Evolutionary conservation across 2,329 filamentous ascomycete species (phyloP).

Genomic region (Paraconiothyrium brasiliense): DNA sequence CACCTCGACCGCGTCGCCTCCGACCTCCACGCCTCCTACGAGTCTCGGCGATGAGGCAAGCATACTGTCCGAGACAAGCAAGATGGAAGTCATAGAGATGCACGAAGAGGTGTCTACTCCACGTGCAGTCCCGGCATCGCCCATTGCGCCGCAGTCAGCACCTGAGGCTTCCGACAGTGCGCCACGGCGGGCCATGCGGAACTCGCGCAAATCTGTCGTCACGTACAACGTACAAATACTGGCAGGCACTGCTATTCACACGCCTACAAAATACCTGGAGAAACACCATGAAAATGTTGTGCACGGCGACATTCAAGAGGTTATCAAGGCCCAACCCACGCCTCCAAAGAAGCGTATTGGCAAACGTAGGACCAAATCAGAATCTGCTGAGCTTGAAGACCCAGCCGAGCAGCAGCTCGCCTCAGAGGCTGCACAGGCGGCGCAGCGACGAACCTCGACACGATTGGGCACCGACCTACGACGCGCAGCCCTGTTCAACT

Average conservation of each 20-base stretch:
- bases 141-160: slow-evolving; percentile 24
- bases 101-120: slow-evolving; percentile 29
- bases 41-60: slow-evolving; percentile 71
- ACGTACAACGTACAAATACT: slow-evolving; percentile 74
- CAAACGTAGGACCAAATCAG: slow-evolving; percentile 22
- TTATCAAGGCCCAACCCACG: slow-evolving; percentile 23
- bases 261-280: slow-evolving; percentile 56
- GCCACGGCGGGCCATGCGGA: slow-evolving; percentile 52
- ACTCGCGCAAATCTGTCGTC: slow-evolving; percentile 65
- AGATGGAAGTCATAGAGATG: slow-evolving; percentile 40
- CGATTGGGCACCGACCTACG: slow-evolving; percentile 43
- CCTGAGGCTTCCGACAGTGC: slow-evolving; percentile 33
- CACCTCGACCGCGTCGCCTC: slow-evolving; percentile 62
- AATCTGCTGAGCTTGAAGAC: slow-evolving; percentile 29
- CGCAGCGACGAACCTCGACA: slow-evolving; percentile 43
- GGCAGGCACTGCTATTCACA: slow-evolving; percentile 69
- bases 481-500: slow-evolving; percentile 44
- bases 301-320: slow-evolving; percentile 37
- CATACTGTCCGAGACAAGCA: slow-evolving; percentile 55
- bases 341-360: slow-evolving; percentile 32
- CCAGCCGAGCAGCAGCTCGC: slow-evolving; percentile 44
- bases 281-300: slow-evolving; percentile 50
- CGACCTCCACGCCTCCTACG: slow-evolving; percentile 72
- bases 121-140: slow-evolving; percentile 26
- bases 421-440: slow-evolving; percentile 43